Evolutionary conservation across 352 stramenopile species (phyloP).

Genomic region (Phytophthora tubulina): DNA sequence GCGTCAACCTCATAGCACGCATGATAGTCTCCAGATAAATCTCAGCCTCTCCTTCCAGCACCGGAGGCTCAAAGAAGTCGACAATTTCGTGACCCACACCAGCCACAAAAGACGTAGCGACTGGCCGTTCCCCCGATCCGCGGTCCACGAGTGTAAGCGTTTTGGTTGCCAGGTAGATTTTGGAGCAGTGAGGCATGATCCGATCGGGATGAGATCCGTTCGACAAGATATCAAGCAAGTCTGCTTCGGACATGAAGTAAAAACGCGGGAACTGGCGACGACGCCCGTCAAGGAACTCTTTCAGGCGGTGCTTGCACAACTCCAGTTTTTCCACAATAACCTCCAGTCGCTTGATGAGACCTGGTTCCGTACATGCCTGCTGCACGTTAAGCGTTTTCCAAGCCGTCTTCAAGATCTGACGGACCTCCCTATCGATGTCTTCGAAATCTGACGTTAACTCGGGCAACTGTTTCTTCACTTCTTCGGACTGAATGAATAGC

Average conservation of each 20-base stretch:
- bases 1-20: constrained; percentile 93
- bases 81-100: constrained; percentile 95
- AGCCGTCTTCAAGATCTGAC: constrained; percentile 84
- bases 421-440: constrained; percentile 95
- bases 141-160: constrained; percentile 88
- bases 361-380: constrained; percentile 89
- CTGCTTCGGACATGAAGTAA: constrained; percentile 92
- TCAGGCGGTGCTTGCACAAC: constrained; percentile 94
- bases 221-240: constrained; percentile 96
- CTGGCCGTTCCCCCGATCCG: constrained; percentile 65
- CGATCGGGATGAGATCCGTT: constrained; percentile 95
- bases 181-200: constrained; percentile 96
- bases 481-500: constrained; percentile 96
- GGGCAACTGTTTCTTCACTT: constrained; percentile 96
- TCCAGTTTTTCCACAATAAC: constrained; percentile 94
- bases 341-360: constrained; percentile 92
- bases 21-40: constrained; percentile 98
- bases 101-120: constrained; percentile 93
- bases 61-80: constrained; percentile 92
- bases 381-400: constrained; percentile 93
- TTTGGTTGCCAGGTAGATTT: constrained; percentile 96
- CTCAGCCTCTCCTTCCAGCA: constrained; percentile 96
- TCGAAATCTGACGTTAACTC: constrained; percentile 95
- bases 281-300: constrained; percentile 96
- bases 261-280: constrained; percentile 95